Percentiles rank a stretch among this genome's conserved stretches.
These are phyloP conservation scores for Cryptococcus amylolentus DNA, from an alignment of 1,284 basidiomycete species.

Conservation along the genomic window DNA sequence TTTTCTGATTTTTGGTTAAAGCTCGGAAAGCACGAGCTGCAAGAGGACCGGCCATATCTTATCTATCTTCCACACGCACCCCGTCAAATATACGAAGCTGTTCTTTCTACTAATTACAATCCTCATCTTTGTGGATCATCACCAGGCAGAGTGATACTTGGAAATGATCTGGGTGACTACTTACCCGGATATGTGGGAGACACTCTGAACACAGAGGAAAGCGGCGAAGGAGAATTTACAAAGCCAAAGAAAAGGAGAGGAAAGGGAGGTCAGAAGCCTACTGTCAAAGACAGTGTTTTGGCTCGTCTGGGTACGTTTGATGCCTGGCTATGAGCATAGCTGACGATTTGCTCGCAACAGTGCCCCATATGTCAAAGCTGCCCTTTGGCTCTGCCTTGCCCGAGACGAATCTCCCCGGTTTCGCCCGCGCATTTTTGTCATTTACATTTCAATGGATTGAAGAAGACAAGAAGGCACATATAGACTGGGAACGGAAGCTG, in stretches of 20 bases:
- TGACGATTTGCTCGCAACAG: constrained; percentile 8
- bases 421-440: constrained; percentile 44
- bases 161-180: constrained; percentile 44
- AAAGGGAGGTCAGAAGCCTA: constrained; percentile 7
- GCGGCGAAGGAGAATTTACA: constrained; percentile 20
- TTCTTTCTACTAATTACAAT: constrained; percentile 32
- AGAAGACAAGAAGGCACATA: constrained; percentile 11
- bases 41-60: constrained; percentile 20
- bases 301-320: constrained; percentile 32
- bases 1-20: constrained; percentile 9
- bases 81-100: constrained; percentile 38
- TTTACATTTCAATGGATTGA: constrained; percentile 39
- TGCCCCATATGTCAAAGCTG: constrained; percentile 31
- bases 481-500: constrained; percentile 40
- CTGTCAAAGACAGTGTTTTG: constrained; percentile 32
- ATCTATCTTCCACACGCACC: constrained; percentile 45
- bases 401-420: constrained; percentile 44
- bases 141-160: constrained; percentile 31
- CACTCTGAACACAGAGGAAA: not conserved
- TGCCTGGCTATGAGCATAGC: not conserved
- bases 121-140: constrained; percentile 10
- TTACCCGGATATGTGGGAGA: constrained; percentile 26
- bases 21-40: constrained; percentile 26
- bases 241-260: constrained; percentile 44
- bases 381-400: constrained; percentile 27